Conservation (phyloP, 345 rosid genomes). For the Eucalyptus cloeziana region DNA sequence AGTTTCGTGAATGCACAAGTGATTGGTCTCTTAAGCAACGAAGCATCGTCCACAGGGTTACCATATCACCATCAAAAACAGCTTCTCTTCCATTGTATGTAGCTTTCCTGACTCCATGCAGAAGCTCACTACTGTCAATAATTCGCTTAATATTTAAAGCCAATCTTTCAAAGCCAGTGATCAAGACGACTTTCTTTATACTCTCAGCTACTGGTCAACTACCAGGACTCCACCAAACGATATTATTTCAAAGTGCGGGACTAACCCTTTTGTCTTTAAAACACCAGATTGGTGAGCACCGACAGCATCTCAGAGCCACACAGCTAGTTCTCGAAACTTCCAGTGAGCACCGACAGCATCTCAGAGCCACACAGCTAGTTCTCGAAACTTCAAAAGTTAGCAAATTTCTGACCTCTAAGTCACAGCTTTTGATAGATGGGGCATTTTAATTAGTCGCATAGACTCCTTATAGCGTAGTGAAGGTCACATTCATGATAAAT, state of each 20-base stretch:
- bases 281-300: background rate
- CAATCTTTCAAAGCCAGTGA: background rate
- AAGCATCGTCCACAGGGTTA: background rate
- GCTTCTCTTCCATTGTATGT: background rate
- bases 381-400: background rate
- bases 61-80: background rate
- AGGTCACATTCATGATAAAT: background rate
- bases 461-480: background rate
- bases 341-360: no score
- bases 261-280: background rate
- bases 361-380: no score
- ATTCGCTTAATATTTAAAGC: background rate
- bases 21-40: background rate
- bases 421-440: no score
- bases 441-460: background rate
- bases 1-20: background rate
- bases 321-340: background rate
- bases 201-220: background rate
- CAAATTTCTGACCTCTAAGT: background rate
- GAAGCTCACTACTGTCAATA: background rate
- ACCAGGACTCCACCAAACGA: background rate
- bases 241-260: background rate
- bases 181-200: background rate
- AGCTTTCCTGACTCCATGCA: background rate
- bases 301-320: no score